These are phyloP conservation scores for Solanum tacnaense DNA, from an alignment of 257 asterid species.

Conservation along the genomic window DNA sequence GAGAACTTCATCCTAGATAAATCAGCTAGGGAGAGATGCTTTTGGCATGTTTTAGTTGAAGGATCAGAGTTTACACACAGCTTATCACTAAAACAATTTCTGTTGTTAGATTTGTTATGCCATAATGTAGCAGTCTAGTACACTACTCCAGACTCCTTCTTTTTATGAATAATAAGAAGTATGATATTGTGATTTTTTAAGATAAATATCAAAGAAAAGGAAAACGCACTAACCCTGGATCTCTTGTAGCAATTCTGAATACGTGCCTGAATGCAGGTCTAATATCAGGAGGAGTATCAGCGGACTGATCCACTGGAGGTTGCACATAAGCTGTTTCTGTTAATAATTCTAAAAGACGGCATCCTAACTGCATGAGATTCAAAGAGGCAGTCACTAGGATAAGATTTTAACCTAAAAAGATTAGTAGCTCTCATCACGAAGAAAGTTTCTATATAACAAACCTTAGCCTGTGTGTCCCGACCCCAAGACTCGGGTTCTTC, in stretches of 20 bases:
- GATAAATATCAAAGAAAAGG: neutral
- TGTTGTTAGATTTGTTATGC: neutral
- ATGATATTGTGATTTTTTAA: neutral
- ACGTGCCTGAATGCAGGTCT: slow-evolving; percentile 94
- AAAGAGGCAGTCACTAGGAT: neutral
- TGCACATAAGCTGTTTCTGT: slow-evolving; percentile 84
- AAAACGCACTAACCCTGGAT: slow-evolving; percentile 45
- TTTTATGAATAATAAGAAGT: neutral
- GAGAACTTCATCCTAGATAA: neutral
- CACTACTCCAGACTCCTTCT: neutral
- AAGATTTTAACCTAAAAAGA: neutral
- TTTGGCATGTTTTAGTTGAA: neutral
- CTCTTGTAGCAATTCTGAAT: slow-evolving; percentile 51
- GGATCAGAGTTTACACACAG: neutral
- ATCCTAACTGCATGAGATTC: slow-evolving; percentile 73
- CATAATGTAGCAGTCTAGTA: neutral
- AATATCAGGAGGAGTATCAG: slow-evolving; percentile 82
- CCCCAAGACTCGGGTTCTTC: slow-evolving; percentile 76
- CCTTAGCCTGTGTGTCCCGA: slow-evolving; percentile 84
- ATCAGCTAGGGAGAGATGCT: neutral
- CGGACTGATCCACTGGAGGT: slow-evolving; percentile 62
- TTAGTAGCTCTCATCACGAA: neutral
- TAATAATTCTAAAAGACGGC: slow-evolving; percentile 71
- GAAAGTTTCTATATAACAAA: slow-evolving; percentile 14
- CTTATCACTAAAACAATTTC: neutral